Evolutionary conservation across 805 yeast genomes (phyloP).

Genomic region (Candida awuae): DNA sequence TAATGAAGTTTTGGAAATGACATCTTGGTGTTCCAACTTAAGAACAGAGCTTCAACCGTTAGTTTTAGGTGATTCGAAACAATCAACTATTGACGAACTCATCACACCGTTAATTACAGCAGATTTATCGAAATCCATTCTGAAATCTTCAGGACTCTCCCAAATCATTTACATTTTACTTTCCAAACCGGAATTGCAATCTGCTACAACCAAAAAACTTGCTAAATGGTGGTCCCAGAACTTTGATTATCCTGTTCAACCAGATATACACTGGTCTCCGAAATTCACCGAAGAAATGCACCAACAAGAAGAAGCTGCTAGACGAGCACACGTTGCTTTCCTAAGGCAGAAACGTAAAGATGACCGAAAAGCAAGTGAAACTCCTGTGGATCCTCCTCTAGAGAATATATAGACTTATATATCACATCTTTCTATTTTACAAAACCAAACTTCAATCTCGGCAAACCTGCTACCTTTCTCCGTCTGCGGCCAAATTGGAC

Average conservation of each 20-base stretch:
- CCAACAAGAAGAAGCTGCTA: conserved; percentile 16
- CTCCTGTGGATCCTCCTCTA: conserved; percentile 2
- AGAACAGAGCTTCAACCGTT: conserved; percentile 21
- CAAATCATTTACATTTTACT: conserved; percentile 28
- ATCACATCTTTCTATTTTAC: too few relatives aligned
- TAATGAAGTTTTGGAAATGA: conserved; percentile 17
- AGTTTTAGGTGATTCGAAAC: conserved; percentile 10
- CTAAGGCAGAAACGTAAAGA: conserved; percentile 27
- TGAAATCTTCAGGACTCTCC: conserved; percentile 27
- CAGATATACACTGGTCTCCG: conserved; percentile 25
- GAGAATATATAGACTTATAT: neutral
- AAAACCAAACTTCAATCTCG: too few relatives aligned
- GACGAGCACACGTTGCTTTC: conserved; percentile 29
- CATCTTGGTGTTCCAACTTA: conserved; percentile 18
- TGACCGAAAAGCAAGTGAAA: conserved; percentile 21
- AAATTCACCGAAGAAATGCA: conserved; percentile 20
- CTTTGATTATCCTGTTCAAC: conserved; percentile 23
- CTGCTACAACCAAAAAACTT: conserved; percentile 14
- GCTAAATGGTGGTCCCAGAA: conserved; percentile 18
- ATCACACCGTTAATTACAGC: conserved; percentile 20
- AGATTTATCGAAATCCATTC: conserved; percentile 23
- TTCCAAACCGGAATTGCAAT: conserved; percentile 30
- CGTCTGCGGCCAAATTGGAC: too few relatives aligned
- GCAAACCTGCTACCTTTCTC: too few relatives aligned
- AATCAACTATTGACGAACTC: conserved; percentile 15